Evolutionary conservation across 2,329 filamentous ascomycete species (phyloP).

Genomic region (Cadophora malorum): DNA sequence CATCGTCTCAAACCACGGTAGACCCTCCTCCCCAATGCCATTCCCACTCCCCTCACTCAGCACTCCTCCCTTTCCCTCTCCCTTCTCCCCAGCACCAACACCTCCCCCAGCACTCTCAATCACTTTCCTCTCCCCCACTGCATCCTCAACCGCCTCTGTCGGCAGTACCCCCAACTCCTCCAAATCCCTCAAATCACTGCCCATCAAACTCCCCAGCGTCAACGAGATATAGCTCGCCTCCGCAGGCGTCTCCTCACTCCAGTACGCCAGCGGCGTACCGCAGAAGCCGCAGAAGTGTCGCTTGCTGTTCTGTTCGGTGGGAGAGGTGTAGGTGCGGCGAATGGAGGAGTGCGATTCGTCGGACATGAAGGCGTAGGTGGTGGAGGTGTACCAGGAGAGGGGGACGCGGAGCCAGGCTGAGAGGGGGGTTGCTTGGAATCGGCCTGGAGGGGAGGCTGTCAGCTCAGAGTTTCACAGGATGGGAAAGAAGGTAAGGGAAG

Average conservation of each 20-base stretch:
- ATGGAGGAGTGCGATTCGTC: constrained; percentile 77
- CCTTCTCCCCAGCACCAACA: constrained; percentile 14
- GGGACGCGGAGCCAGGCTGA: constrained; percentile 85
- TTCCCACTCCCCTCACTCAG: background rate
- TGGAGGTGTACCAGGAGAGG: constrained; percentile 78
- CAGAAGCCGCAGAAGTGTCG: constrained; percentile 92
- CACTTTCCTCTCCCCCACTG: constrained; percentile 41
- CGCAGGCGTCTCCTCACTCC: constrained; percentile 73
- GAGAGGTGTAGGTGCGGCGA: constrained; percentile 69
- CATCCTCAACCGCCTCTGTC: constrained; percentile 49
- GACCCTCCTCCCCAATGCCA: constrained; percentile 52
- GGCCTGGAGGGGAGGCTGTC: constrained; percentile 55
- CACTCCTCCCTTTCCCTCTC: constrained; percentile 33
- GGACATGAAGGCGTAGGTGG: constrained; percentile 75
- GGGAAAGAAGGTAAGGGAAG: background rate
- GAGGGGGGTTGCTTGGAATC: constrained; percentile 72
- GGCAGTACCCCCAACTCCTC: constrained; percentile 79
- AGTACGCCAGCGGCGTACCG: constrained; percentile 83
- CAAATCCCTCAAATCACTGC: constrained; percentile 73
- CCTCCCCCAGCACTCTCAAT: background rate
- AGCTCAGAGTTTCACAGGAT: too few species aligned
- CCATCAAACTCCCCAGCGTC: constrained; percentile 77
- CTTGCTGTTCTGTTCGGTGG: constrained; percentile 60
- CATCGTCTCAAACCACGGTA: constrained; percentile 87
- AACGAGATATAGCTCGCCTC: constrained; percentile 83